Base-by-base conservation (phyloP, 306 rosid species). In the Betula pendula region DNA sequence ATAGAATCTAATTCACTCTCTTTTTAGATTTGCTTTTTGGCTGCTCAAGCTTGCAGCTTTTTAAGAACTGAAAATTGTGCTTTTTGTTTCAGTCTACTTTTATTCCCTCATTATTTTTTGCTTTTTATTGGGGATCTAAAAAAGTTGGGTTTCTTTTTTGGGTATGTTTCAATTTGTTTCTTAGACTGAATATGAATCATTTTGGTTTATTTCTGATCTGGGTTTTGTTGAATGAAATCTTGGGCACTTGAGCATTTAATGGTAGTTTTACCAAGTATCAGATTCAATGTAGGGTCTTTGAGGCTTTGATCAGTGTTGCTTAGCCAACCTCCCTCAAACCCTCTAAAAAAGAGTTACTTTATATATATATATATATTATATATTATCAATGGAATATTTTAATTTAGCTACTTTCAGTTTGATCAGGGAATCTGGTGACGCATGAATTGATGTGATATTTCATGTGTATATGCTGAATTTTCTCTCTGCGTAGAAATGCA, bases 361-460 rank as follows among this genome's bases (percentile, higher is more conserved):
- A 6, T 5, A 6, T 6, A 60, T 24, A 58, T 9, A 58, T 12
- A 1, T 6, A 60, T 50, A 50, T n/a, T n/a, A n/a, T n/a, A 5
- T 11, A 10, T 1, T 29, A 52, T n/a, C 10, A 8, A 52, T 12
- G 68, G 8, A 62, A 33, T 60, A 29, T 62, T 29, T 62, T 38
- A 19, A 65, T 35, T 38, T 35, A 24, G 77, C 1, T 50, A 56
- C 76, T 77, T 70, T 75, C 31, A 40, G 56, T 24, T 60, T 73
- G n/a, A 68, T 45, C 71, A 68, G 55, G 71, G 72, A 51, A 58
- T 43, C 68, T 55, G 22, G 59, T 73, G 77, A 73, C 71, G 83
- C 78, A 42, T 63, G 76, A 80, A 58, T 78, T 80, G 83, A 80
- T 80, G 84, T 71, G 89, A 83, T 80, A 53, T 76, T 72, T 81